Evolutionary conservation across 176 grass and related monocot genomes (phyloP).

Genomic region (Microstegium vimineum): DNA sequence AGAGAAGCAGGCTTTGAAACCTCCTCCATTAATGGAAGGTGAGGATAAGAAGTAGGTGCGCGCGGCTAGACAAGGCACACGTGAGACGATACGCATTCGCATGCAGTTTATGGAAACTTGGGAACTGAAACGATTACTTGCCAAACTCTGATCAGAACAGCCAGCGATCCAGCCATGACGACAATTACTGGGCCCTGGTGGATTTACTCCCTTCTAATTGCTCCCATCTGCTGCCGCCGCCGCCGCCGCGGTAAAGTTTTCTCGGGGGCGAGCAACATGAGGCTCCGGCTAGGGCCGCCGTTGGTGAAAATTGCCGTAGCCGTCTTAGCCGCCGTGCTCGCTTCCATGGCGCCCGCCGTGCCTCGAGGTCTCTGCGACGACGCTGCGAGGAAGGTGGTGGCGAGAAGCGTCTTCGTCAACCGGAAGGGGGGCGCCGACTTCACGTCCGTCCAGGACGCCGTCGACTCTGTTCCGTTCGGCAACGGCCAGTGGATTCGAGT

Average conservation of each 20-base stretch:
- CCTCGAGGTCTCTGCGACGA: neutral
- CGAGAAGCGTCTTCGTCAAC: slow-evolving; percentile 24
- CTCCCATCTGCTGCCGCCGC: neutral
- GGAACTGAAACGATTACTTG: neutral
- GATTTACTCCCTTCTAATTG: neutral
- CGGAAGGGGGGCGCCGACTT: slow-evolving; percentile 17
- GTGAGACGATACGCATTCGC: neutral
- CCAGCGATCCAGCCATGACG: neutral
- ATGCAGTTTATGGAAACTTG: slow-evolving; percentile 1
- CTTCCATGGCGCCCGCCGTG: neutral
- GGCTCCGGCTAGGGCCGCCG: neutral
- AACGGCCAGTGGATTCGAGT: slow-evolving; percentile 44
- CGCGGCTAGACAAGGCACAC: neutral
- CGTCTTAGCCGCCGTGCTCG: neutral
- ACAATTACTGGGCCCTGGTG: neutral
- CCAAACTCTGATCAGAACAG: neutral
- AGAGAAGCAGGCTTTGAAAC: neutral
- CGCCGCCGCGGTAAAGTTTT: neutral
- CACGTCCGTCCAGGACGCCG: slow-evolving; percentile 37
- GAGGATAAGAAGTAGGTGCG: neutral
- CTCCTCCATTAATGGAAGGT: neutral
- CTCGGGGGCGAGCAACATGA: neutral
- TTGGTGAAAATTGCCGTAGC: neutral
- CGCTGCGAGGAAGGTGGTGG: slow-evolving; percentile 10
- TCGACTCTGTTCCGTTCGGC: slow-evolving; percentile 35